Evolutionary conservation across 441 rosid species (phyloP).

Genomic region (Corymbia citriodora): DNA sequence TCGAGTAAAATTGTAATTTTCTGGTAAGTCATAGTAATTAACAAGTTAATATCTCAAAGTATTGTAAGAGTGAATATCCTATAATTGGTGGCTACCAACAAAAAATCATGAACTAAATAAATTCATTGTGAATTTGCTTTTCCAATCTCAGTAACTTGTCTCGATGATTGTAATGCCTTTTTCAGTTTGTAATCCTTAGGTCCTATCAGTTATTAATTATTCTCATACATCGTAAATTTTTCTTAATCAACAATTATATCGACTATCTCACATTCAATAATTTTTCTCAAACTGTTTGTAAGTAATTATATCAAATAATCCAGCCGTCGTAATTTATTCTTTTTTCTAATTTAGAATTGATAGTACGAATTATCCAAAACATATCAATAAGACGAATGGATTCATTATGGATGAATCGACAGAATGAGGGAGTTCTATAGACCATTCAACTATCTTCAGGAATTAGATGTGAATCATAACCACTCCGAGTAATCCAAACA

Average conservation of each 20-base stretch:
- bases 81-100: background rate
- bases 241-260: background rate
- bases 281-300: background rate
- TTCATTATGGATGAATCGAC: background rate
- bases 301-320: background rate
- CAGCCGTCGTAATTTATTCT: no score
- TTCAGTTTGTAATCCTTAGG: background rate
- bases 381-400: background rate
- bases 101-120: background rate
- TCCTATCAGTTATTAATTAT: background rate
- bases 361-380: rapidly evolving
- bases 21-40: background rate
- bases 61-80: background rate
- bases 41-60: background rate
- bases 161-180: background rate
- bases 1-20: background rate
- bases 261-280: background rate
- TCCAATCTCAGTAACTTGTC: background rate
- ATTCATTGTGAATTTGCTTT: background rate
- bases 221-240: background rate
- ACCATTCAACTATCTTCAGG: background rate
- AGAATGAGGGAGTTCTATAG: background rate
- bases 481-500: background rate
- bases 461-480: background rate
- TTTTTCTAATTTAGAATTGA: background rate